phyloP scores from a whole-genome alignment of 345 rosid species.

The Lagerstroemia speciosa region DNA sequence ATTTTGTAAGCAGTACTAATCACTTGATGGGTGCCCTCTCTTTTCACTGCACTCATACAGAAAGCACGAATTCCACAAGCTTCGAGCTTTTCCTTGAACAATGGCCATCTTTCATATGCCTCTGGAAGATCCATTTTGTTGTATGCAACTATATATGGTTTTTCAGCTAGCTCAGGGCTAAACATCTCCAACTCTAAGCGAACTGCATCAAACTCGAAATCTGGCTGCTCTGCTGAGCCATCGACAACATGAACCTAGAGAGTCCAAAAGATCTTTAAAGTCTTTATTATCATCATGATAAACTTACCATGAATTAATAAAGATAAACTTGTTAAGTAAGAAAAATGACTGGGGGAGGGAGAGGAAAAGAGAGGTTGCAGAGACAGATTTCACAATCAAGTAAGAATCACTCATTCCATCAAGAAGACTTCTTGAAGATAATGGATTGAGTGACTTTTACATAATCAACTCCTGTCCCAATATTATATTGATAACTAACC shows the following conservation, averaged over 20 bases:
- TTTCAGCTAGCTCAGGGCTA: constrained; percentile 73
- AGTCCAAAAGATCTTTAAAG: constrained; percentile 1
- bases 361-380: not conserved
- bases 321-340: not conserved
- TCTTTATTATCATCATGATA: not conserved
- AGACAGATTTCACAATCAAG: not conserved
- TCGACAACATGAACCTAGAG: constrained; percentile 79
- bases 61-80: constrained; percentile 60
- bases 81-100: constrained; percentile 53
- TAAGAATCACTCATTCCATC: not conserved
- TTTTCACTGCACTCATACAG: constrained; percentile 78
- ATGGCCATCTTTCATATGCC: constrained; percentile 64
- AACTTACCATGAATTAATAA: not conserved
- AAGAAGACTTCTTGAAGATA: not conserved
- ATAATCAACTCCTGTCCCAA: not conserved
- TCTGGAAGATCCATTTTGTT: constrained; percentile 95
- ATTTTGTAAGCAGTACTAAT: constrained; percentile 58
- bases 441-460: not conserved
- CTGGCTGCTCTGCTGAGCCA: constrained; percentile 79
- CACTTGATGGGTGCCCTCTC: constrained; percentile 73
- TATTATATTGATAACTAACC: not conserved
- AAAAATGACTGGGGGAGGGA: not conserved
- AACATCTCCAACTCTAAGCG: constrained; percentile 91
- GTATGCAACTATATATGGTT: constrained; percentile 71
- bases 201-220: constrained; percentile 82